Evolutionary conservation across 2,329 filamentous ascomycete species (phyloP).

Genomic region (Talaromyces sp.): DNA sequence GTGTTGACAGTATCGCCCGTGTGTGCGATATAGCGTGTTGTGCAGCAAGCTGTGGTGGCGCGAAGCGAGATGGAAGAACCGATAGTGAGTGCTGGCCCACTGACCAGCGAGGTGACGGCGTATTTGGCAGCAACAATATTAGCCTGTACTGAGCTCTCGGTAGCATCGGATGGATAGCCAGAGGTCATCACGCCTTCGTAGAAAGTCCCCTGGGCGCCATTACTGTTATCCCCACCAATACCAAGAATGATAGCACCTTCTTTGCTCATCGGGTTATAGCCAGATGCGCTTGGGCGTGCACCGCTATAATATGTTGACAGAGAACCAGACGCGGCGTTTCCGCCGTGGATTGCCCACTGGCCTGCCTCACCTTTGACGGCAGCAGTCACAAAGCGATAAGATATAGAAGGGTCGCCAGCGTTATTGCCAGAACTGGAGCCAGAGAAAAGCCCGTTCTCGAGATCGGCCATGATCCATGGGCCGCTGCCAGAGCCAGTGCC

Average conservation of each 20-base stretch:
- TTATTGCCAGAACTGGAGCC: not conserved
- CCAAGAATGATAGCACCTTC: conserved; percentile 9
- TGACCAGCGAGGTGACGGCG: conserved; percentile 3
- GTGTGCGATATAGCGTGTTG: conserved; percentile 7
- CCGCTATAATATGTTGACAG: conserved; percentile 6
- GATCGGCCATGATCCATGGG: conserved; percentile 9
- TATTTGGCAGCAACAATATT: conserved; percentile 7
- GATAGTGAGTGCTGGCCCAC: conserved; percentile 2
- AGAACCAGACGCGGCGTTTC: conserved; percentile 2
- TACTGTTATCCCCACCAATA: conserved; percentile 8
- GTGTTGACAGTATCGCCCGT: conserved; percentile 6
- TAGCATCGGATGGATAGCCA: conserved; percentile 6
- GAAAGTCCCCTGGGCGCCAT: conserved; percentile 7
- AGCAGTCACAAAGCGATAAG: conserved; percentile 6
- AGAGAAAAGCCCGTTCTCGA: conserved; percentile 8
- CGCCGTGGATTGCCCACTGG: conserved; percentile 6
- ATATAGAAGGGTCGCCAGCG: conserved; percentile 2
- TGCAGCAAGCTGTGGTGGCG: conserved; percentile 3
- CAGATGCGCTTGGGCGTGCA: conserved; percentile 1
- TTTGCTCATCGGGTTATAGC: conserved; percentile 8
- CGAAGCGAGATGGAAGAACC: conserved; percentile 4
- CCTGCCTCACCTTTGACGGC: conserved; percentile 3
- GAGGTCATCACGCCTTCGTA: conserved; percentile 9
- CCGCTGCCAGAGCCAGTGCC: conserved; percentile 4
- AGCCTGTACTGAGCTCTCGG: conserved; percentile 5